phyloP scores from a whole-genome alignment of 345 rosid genomes.

The Tarenaya hassleriana region DNA sequence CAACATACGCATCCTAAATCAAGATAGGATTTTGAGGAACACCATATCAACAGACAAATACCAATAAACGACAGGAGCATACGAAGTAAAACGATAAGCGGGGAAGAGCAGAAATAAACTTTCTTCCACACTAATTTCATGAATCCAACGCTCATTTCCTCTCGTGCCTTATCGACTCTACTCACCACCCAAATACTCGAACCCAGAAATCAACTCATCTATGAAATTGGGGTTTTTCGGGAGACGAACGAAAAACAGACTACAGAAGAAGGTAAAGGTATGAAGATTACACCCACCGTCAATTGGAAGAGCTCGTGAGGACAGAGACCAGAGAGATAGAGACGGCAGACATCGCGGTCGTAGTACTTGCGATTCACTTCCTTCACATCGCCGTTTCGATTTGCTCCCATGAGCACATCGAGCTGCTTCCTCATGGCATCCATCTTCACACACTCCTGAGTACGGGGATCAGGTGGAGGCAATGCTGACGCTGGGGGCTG shows the following conservation, averaged over 20 bases:
- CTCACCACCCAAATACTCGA: neutral
- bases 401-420: constrained; percentile 98
- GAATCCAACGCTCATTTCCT: neutral
- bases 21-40: neutral
- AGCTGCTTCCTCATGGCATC: constrained; percentile 96
- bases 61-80: neutral
- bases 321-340: constrained; percentile 85
- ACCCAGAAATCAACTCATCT: constrained; percentile 4
- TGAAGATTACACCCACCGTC: constrained; percentile 36
- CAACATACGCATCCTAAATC: neutral
- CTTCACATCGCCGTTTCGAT: constrained; percentile 87
- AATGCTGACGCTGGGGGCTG: constrained; percentile 65
- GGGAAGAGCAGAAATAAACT: too few relatives aligned
- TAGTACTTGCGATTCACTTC: constrained; percentile 91
- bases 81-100: constrained; percentile 1
- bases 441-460: constrained; percentile 44
- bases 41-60: neutral
- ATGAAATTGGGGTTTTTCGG: constrained; percentile 6
- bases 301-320: constrained; percentile 98
- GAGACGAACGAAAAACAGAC: neutral
- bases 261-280: neutral
- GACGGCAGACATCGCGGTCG: constrained; percentile 97
- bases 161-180: neutral
- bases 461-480: constrained; percentile 79
- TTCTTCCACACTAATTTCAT: neutral